phyloP scores from a whole-genome alignment of 768 basidiomycete species.

The Suillus variegatus region DNA sequence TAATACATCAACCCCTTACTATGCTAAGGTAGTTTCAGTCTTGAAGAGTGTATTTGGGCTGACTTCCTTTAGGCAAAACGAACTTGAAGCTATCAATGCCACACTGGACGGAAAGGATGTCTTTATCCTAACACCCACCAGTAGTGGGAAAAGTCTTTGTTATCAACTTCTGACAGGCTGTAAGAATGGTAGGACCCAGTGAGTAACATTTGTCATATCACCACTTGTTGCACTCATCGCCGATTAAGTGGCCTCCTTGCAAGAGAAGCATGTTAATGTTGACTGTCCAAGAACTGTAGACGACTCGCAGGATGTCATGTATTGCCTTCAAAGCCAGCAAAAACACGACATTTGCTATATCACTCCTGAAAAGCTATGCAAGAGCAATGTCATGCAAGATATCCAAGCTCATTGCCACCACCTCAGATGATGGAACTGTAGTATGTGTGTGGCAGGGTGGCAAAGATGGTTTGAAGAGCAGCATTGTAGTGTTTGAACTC shows the following conservation, averaged over 20 bases:
- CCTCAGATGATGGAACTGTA: conserved; percentile 90
- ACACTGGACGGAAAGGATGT: conserved; percentile 79
- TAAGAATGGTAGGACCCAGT: conserved; percentile 63
- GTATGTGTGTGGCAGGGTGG: conserved; percentile 92
- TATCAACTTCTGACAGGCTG: conserved; percentile 92
- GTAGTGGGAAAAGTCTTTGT: conserved; percentile 88
- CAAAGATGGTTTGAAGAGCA: conserved; percentile 67
- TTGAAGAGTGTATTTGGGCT: no score
- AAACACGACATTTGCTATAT: conserved; percentile 79
- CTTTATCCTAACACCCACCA: conserved; percentile 96
- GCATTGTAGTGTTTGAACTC: conserved; percentile 79
- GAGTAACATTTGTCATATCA: conserved; percentile 88
- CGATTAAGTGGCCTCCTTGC: conserved; percentile 79
- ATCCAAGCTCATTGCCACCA: conserved; percentile 82
- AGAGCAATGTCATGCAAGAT: conserved; percentile 54
- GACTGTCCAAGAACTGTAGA: conserved; percentile 49
- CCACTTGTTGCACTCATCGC: conserved; percentile 87
- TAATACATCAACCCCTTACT: no score
- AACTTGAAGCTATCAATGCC: no score
- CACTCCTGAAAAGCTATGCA: conserved; percentile 86
- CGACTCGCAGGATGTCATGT: conserved; percentile 39
- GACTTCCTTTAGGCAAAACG: no score
- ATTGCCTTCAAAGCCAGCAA: conserved; percentile 44
- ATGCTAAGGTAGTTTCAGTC: no score
- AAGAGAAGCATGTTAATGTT: conserved; percentile 65